Base-by-base conservation (phyloP, 2,329 filamentous ascomycete species). In the Alternaria hordeiaustralica region DNA sequence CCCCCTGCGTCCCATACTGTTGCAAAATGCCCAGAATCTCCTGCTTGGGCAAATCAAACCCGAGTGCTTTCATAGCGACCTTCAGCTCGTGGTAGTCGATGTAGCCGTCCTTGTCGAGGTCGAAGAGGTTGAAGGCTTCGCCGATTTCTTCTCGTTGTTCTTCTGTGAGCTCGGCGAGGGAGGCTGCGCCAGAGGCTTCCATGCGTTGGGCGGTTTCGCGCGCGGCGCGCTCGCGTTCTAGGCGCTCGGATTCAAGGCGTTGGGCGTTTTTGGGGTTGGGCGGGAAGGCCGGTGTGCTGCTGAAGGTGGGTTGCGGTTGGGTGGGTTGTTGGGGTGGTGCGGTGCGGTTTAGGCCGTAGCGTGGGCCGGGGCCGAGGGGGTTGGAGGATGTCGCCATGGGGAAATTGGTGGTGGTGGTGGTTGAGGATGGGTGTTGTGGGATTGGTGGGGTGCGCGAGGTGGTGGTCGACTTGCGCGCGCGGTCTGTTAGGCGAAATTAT, bases 21-120 rank as follows among this genome's bases (percentile, higher is more conserved):
- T 93, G 91, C 64, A 99, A 87, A 66, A 96, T 88, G 49, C 87
- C 84, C 74, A 95, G 90, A 64, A 97, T 93, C 72, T 97, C 93
- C 66, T 89, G 85, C 80, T 97, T 97, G 63, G 93, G 87, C 54
- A 97, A 86, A 75, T 96, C 93, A 84, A 98, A 98, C 68, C 96
- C 96, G 1, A 99, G 89, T 4, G 96, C 96, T 79, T 96, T 96
- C 74, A 98, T 90, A 64, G 95, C 94, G 82, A 98, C 96, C 81
- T 96, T 95, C 79, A 98, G 92, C 83, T 99, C 96, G 83, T 98
- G 96, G 85, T 97, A 98, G 84, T 98, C 95, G 77, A 99, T 93
- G 81, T 92, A 90, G 50, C 90, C 88, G 83, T 98, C 94, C 80
- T 96, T 95, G 85, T 98, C 95, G 76, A 97, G 91, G 80, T 98